Conservation (phyloP, 495 filamentous ascomycete species). For the Penicillium paxilli region DNA sequence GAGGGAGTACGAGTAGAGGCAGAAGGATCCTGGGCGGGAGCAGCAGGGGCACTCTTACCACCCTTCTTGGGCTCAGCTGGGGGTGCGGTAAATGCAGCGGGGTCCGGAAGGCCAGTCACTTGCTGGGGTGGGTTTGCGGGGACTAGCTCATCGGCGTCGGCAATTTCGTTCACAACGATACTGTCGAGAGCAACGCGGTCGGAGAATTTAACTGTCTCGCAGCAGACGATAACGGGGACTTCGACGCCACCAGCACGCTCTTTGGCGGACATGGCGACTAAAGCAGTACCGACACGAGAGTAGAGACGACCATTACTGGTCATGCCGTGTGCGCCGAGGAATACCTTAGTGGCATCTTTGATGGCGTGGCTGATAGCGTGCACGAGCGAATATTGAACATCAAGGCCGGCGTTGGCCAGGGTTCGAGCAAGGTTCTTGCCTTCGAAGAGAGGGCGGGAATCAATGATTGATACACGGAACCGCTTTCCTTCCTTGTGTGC, state of each 20-base stretch:
- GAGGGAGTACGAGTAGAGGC: slow-evolving; percentile 14
- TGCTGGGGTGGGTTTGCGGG: slow-evolving; percentile 30
- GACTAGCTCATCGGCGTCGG: slow-evolving; percentile 63
- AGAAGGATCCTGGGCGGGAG: slow-evolving; percentile 24
- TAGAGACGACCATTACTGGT: slow-evolving; percentile 88
- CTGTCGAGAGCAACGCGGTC: slow-evolving; percentile 87
- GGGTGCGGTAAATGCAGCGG: slow-evolving; percentile 22
- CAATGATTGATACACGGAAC: slow-evolving; percentile 84
- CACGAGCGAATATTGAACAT: slow-evolving; percentile 77
- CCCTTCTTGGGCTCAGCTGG: slow-evolving; percentile 37
- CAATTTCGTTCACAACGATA: slow-evolving; percentile 92
- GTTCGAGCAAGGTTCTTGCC: slow-evolving; percentile 72
- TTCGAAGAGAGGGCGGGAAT: slow-evolving; percentile 77
- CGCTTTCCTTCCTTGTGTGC: slow-evolving; percentile 67
- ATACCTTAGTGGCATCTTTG: slow-evolving; percentile 72
- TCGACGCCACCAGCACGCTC: slow-evolving; percentile 55
- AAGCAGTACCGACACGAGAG: slow-evolving; percentile 81
- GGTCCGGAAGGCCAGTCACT: slow-evolving; percentile 38
- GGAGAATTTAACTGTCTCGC: slow-evolving; percentile 94
- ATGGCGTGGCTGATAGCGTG: slow-evolving; percentile 72
- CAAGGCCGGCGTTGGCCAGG: slow-evolving; percentile 66
- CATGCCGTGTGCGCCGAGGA: slow-evolving; percentile 88
- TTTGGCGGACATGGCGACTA: slow-evolving; percentile 84
- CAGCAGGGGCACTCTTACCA: slow-evolving; percentile 27
- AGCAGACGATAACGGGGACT: slow-evolving; percentile 85